A percentile compares a stretch with the other conserved stretches of the same genome.
phyloP scores from a whole-genome alignment of 352 stramenopile genomes.

The Halophytophthora polymorphica region DNA sequence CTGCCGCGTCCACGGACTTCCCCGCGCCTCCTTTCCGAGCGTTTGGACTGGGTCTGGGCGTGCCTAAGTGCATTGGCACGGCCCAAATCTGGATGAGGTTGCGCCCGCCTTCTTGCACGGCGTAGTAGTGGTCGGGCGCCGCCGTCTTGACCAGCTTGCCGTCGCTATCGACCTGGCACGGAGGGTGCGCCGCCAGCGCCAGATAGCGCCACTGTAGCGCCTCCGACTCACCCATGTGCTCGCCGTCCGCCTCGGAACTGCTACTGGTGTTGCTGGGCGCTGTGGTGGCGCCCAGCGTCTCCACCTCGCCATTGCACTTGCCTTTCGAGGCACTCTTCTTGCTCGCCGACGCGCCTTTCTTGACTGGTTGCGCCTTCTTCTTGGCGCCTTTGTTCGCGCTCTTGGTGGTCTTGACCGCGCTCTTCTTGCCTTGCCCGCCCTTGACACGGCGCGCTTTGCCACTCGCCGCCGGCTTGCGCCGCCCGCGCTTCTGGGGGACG shows the following conservation, averaged over 20 bases:
- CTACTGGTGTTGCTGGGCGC: slow-evolving; percentile 2
- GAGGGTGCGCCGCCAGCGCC: slow-evolving; percentile 63
- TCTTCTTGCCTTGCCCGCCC: slow-evolving; percentile 35
- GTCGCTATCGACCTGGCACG: slow-evolving; percentile 51
- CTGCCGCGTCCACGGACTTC: neutral
- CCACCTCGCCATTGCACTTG: slow-evolving; percentile 1
- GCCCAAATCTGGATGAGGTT: slow-evolving; percentile 81
- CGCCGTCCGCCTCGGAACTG: too few relatives aligned
- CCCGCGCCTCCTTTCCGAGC: neutral
- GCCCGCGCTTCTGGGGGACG: slow-evolving; percentile 18
- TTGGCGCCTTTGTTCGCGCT: neutral
- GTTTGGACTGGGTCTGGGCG: neutral
- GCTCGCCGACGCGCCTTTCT: neutral
- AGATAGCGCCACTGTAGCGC: slow-evolving; percentile 52
- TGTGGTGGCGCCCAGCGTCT: slow-evolving; percentile 12
- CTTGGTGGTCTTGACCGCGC: slow-evolving; percentile 9
- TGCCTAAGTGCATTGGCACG: slow-evolving; percentile 36
- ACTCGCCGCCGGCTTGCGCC: slow-evolving; percentile 4
- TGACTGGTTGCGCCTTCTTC: neutral
- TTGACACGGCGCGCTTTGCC: slow-evolving; percentile 3
- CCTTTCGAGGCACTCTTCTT: neutral
- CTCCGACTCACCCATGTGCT: too few relatives aligned
- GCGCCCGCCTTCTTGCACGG: slow-evolving; percentile 39
- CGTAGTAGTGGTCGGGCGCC: slow-evolving; percentile 78
- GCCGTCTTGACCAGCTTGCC: slow-evolving; percentile 58